These are phyloP conservation scores for Yarrowia yakushimensis DNA, from an alignment of 805 yeast genomes.

Conservation along the genomic window DNA sequence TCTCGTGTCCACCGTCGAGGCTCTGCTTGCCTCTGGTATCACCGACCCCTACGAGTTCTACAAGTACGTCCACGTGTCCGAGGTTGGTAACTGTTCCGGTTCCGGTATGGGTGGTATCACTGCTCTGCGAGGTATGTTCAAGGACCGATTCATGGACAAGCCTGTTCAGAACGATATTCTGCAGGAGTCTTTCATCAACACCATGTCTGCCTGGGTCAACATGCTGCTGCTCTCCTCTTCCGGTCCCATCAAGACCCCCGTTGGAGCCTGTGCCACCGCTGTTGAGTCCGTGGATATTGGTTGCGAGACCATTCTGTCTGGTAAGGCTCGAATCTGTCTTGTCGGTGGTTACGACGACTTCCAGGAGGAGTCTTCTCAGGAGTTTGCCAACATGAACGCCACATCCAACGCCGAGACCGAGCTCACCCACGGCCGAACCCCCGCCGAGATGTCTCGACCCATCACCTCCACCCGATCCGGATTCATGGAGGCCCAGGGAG, in stretches of 20 bases:
- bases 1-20: conserved; percentile 92
- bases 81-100: conserved; percentile 99
- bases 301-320: conserved; percentile 86
- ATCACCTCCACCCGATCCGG: conserved; percentile 94
- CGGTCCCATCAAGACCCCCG: conserved; percentile 99
- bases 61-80: conserved; percentile 96
- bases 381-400: conserved; percentile 98
- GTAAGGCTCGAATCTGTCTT: conserved; percentile 92
- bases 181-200: conserved; percentile 97
- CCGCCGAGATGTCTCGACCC: conserved; percentile 98
- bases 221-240: conserved; percentile 95
- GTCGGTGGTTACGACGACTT: conserved; percentile 99
- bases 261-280: conserved; percentile 99
- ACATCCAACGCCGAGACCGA: conserved; percentile 88
- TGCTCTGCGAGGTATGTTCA: conserved; percentile 97
- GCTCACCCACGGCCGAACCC: conserved; percentile 93
- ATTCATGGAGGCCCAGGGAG: conserved; percentile 99
- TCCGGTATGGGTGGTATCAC: conserved; percentile 99
- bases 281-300: conserved; percentile 96
- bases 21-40: conserved; percentile 88
- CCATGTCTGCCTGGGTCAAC: conserved; percentile 99
- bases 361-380: conserved; percentile 98
- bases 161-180: conserved; percentile 96
- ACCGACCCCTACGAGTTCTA: conserved; percentile 98
- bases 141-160: conserved; percentile 84